phyloP scores from a whole-genome alignment of 192 early-diverging fungal genomes.

The Borealophlyctis nickersoniae region DNA sequence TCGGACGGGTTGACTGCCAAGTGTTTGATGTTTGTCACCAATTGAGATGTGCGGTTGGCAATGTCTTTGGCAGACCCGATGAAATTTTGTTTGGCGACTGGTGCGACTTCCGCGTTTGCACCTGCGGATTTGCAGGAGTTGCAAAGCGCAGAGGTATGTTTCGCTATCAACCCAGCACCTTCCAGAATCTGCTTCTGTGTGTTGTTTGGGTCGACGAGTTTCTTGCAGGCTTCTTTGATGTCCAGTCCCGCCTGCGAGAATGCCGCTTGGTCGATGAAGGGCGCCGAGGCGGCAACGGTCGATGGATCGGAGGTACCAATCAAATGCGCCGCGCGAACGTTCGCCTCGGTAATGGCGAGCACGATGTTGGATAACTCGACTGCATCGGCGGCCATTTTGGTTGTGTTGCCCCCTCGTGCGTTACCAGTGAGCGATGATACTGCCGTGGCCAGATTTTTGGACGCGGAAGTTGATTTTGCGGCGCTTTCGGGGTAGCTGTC shows the following conservation, averaged over 20 bases:
- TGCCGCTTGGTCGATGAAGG: slow-evolving; percentile 30
- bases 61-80: slow-evolving; percentile 41
- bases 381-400: slow-evolving; percentile 31
- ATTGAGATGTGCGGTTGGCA: slow-evolving; percentile 35
- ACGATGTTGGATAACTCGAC: slow-evolving; percentile 32
- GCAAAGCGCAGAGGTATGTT: slow-evolving; percentile 47
- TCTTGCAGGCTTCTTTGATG: slow-evolving; percentile 37
- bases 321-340: slow-evolving; percentile 43
- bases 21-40: slow-evolving; percentile 45
- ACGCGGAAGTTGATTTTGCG: slow-evolving; percentile 14
- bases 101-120: slow-evolving; percentile 19
- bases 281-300: slow-evolving; percentile 35
- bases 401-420: slow-evolving; percentile 17
- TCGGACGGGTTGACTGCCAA: slow-evolving; percentile 39
- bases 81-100: slow-evolving; percentile 39
- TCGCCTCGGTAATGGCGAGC: slow-evolving; percentile 33
- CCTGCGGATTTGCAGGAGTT: slow-evolving; percentile 41
- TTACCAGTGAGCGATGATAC: slow-evolving; percentile 18
- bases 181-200: slow-evolving; percentile 41
- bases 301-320: slow-evolving; percentile 43
- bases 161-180: slow-evolving; percentile 41
- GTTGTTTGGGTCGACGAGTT: slow-evolving; percentile 35
- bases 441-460: slow-evolving; percentile 19
- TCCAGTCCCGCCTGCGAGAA: slow-evolving; percentile 31
- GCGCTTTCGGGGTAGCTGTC: slow-evolving; percentile 37